These are phyloP conservation scores for Hypoxylon intermedium DNA, from an alignment of 495 filamentous ascomycete genomes.

Conservation along the genomic window DNA sequence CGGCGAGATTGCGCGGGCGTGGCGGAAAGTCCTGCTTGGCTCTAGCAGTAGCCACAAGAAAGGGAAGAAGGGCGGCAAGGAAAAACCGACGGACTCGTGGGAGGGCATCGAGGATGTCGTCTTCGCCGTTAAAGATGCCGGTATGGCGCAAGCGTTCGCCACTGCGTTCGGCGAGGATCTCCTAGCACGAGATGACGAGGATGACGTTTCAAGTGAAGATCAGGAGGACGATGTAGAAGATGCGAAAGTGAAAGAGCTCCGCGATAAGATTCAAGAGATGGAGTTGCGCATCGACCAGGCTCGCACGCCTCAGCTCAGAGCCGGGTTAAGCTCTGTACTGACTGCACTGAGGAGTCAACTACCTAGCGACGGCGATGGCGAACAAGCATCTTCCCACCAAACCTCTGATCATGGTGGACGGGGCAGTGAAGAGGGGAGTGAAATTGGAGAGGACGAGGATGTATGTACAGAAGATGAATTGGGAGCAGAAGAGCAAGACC, in stretches of 20 bases:
- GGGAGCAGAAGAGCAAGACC: constrained; percentile 6
- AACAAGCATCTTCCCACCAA: neutral
- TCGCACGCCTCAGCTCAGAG: constrained; percentile 38
- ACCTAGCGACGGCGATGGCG: neutral
- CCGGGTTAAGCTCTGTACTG: constrained; percentile 41
- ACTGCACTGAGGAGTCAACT: constrained; percentile 41
- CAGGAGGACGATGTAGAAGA: constrained; percentile 33
- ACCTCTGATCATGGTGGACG: neutral
- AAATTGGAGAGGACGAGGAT: constrained; percentile 6
- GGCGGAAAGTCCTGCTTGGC: constrained; percentile 60
- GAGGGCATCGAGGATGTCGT: constrained; percentile 52
- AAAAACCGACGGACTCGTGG: constrained; percentile 37
- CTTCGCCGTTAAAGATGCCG: constrained; percentile 54
- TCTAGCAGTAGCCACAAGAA: constrained; percentile 43
- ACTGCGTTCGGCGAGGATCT: constrained; percentile 52
- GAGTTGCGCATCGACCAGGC: constrained; percentile 35
- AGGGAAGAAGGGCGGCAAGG: neutral
- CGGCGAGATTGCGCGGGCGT: constrained; percentile 66
- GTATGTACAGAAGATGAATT: constrained; percentile 16
- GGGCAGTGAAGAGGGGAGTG: neutral
- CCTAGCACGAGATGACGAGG: constrained; percentile 26
- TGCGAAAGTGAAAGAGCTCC: constrained; percentile 37
- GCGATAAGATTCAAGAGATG: constrained; percentile 41
- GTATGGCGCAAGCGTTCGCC: constrained; percentile 51
- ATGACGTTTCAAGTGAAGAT: neutral